These are phyloP conservation scores for Fereydounia khargensis DNA, from an alignment of 1,284 basidiomycete genomes.

Conservation along the genomic window DNA sequence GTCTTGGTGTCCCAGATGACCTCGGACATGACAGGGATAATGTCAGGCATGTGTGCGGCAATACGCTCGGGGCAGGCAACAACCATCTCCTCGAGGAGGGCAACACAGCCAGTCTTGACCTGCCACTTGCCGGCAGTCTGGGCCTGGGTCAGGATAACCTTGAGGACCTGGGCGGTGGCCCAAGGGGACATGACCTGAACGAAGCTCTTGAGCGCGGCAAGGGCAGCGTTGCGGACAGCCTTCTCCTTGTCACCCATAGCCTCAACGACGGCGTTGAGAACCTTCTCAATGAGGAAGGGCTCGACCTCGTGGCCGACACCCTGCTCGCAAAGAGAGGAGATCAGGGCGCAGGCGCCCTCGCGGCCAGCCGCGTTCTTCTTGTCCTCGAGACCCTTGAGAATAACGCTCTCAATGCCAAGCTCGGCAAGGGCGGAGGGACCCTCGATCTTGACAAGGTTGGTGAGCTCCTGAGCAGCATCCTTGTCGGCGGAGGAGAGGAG, in stretches of 20 bases:
- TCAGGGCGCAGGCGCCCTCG: constrained; percentile 69
- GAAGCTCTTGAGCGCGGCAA: constrained; percentile 78
- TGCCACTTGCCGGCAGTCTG: constrained; percentile 99
- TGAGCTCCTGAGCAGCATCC: constrained; percentile 59
- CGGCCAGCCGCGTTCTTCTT: constrained; percentile 70
- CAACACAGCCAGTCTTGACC: constrained; percentile 86
- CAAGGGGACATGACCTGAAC: constrained; percentile 84
- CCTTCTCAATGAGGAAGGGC: constrained; percentile 80
- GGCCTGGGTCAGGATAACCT: constrained; percentile 87
- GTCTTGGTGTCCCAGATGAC: constrained; percentile 99
- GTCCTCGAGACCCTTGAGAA: constrained; percentile 69
- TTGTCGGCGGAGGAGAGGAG: constrained; percentile 58
- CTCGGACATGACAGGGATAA: constrained; percentile 90
- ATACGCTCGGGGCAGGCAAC: constrained; percentile 78
- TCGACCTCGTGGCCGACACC: constrained; percentile 82
- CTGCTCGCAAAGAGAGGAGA: constrained; percentile 70
- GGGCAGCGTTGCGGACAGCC: constrained; percentile 76
- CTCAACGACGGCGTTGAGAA: constrained; percentile 84
- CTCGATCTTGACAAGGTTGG: constrained; percentile 63
- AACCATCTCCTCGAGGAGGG: constrained; percentile 86
- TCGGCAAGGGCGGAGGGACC: constrained; percentile 78
- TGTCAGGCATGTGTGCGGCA: constrained; percentile 88
- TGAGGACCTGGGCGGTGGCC: constrained; percentile 80
- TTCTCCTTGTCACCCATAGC: constrained; percentile 89
- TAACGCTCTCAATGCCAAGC: constrained; percentile 75